Evolutionary conservation across 2,329 filamentous ascomycete genomes (phyloP), one percentile per base, ranked within the genome.

Genomic region (Trichoderma endophyticum): DNA sequence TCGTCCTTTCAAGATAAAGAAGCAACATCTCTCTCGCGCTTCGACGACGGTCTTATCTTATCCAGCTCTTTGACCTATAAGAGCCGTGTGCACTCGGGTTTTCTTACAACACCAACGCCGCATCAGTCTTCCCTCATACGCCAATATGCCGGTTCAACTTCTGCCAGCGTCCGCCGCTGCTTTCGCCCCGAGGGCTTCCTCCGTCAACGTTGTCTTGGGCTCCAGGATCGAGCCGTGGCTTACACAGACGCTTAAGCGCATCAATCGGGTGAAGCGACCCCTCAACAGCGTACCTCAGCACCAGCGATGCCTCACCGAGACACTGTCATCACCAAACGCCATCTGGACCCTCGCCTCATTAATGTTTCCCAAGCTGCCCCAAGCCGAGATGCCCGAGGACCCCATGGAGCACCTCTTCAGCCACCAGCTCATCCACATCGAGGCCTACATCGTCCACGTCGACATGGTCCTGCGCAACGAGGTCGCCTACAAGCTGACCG

Each of bases 381-480:
- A 97, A 78, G 84, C 93, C 54, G 93, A 98, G 77, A 87, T 97
- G 80, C 90, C 90, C 82, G 91, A 91, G 82, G 94, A 98, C 60
- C 86, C 97, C 75, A 87, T 95, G 76, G 94, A 98, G 83, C 93
- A 93, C 75, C 85, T 98, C 74, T 94, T 93, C 88, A 97, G 97
- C 88, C 96, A 95, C 83, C 92, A 97, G 85, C 89, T 98, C 80
- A 86, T 98, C 79, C 94, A 98, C 81, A 86, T 98, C 77, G 95
- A 98, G 84, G 96, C 96, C 67, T 99, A 99, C 82, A 95, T 98
- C 77, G 96, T 99, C 73, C 95, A 98, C 83, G 94, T 99, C 83
- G 96, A 99, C 85, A 97, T 98, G 94, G 95, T 99, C 73, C 90
- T 97, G 78, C 92, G 95, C 83, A 96, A 97, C 81, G 96, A 98